Evolutionary conservation across 768 basidiomycete genomes (phyloP).

Genomic region (Saitozyma sp.): DNA sequence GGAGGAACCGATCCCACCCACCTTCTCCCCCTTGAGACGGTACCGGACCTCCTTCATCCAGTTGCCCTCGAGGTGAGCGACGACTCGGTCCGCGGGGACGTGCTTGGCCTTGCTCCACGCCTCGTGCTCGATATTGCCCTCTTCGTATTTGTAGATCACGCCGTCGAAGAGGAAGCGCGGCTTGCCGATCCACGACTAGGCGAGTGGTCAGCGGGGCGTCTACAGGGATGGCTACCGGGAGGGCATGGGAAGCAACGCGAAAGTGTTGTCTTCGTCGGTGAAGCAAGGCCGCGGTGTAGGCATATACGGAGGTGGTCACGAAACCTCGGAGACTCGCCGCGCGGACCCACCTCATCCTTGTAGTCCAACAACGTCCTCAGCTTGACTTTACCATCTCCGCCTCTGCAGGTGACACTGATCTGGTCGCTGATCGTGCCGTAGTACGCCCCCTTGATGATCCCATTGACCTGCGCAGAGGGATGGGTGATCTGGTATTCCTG

Average conservation of each 20-base stretch:
- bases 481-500: slow-evolving; percentile 78
- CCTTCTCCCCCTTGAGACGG: slow-evolving; percentile 58
- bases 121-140: slow-evolving; percentile 58
- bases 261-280: too few species aligned
- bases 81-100: slow-evolving; percentile 73
- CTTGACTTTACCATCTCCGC: slow-evolving; percentile 61
- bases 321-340: too few species aligned
- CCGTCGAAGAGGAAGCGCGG: slow-evolving; percentile 84
- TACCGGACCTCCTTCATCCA: slow-evolving; percentile 84
- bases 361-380: slow-evolving; percentile 86
- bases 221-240: too few species aligned
- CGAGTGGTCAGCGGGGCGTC: slow-evolving; percentile 7
- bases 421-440: slow-evolving; percentile 66
- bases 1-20: slow-evolving; percentile 24
- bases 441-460: slow-evolving; percentile 84
- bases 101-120: slow-evolving; percentile 67
- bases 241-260: too few species aligned
- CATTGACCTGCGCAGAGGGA: slow-evolving; percentile 85
- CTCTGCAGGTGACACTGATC: slow-evolving; percentile 68
- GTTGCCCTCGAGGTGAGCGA: slow-evolving; percentile 81
- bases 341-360: slow-evolving; percentile 77
- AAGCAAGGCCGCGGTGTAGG: too few species aligned
- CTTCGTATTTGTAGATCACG: slow-evolving; percentile 77
- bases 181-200: slow-evolving; percentile 80
- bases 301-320: too few species aligned